Evolutionary conservation across 495 filamentous ascomycete genomes (phyloP).

Genomic region (Eremomyces bilateralis): DNA sequence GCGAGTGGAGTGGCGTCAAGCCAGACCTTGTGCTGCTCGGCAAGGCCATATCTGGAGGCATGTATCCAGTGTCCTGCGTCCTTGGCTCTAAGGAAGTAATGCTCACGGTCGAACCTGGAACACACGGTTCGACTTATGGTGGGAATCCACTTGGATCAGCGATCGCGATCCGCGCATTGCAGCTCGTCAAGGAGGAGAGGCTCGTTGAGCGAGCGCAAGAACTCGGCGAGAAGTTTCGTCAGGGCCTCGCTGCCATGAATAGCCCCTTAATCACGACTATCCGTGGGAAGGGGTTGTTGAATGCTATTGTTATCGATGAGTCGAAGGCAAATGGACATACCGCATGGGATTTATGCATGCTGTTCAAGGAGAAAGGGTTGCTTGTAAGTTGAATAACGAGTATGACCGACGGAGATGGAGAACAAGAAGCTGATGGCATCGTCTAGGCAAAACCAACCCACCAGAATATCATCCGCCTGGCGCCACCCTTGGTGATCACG

Average conservation of each 20-base stretch:
- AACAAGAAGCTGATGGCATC: constrained; percentile 13
- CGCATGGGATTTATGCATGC: constrained; percentile 93
- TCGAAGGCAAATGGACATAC: constrained; percentile 58
- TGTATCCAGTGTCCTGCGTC: constrained; percentile 95
- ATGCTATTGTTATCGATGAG: constrained; percentile 95
- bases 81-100: constrained; percentile 79
- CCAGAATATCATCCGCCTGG: constrained; percentile 59
- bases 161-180: constrained; percentile 87
- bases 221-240: constrained; percentile 67
- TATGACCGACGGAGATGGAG: too few relatives aligned
- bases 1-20: constrained; percentile 84
- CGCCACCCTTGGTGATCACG: constrained; percentile 22
- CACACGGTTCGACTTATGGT: constrained; percentile 91
- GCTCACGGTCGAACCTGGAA: constrained; percentile 92
- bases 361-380: constrained; percentile 89
- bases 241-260: constrained; percentile 45
- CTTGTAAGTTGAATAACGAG: constrained; percentile 43
- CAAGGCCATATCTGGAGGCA: constrained; percentile 93
- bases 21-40: constrained; percentile 87
- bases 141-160: constrained; percentile 95
- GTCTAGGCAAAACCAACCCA: constrained; percentile 90
- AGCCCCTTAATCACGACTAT: constrained; percentile 64
- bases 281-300: constrained; percentile 83
- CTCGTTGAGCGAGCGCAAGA: constrained; percentile 62
- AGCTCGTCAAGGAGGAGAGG: constrained; percentile 78